Evolutionary conservation across 2,329 filamentous ascomycete species (phyloP), one percentile per base, ranked within the genome.

Genomic region (Trichoderma sp.): DNA sequence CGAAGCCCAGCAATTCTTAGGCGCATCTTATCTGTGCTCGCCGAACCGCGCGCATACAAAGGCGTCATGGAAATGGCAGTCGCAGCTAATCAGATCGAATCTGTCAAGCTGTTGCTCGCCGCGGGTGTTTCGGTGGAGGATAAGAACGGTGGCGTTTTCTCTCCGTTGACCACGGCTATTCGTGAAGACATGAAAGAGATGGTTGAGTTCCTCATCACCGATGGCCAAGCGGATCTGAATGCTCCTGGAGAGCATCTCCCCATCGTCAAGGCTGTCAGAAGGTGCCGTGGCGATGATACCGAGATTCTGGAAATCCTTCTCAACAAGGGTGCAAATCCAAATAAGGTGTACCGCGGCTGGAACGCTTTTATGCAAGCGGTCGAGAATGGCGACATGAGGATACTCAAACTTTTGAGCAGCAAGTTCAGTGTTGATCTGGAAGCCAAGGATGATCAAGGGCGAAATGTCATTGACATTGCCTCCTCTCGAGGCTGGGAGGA

Each of bases 181-280:
- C 87, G 89, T 13, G 89, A 91, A 76, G 80, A 86, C 29, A 83
- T 83, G 71, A 85, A 83, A 53, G 84, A 85, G 0, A 90, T 91
- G 67, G 87, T 90, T 48, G 76, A 76, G 4, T 91, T 82, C 78
- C 82, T 91, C 10, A 80, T 91, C 67, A 82, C 86, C 58, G 84
- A 88, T 69, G 88, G 84, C 1, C 84, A 84, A 9, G 89, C 89
- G 0, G 87, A 91, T 72, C 83, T 87, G 53, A 91, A 91, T 74
- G 81, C 86, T 0, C 89, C 89, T 0, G 89, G 89, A 22, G 89
- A 92, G 80, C 89, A 92, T 76, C 78, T 92, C 12, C 89, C 89
- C 8, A 84, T 92, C 64, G 88, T 92, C 75, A 92, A 91, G 77
- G 87, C 89, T 2, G 82, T 92, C 53, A 84, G 89, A 4, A 81